phyloP scores from a whole-genome alignment of 2,329 filamentous ascomycete species.

The Cryphonectria radicalis region DNA sequence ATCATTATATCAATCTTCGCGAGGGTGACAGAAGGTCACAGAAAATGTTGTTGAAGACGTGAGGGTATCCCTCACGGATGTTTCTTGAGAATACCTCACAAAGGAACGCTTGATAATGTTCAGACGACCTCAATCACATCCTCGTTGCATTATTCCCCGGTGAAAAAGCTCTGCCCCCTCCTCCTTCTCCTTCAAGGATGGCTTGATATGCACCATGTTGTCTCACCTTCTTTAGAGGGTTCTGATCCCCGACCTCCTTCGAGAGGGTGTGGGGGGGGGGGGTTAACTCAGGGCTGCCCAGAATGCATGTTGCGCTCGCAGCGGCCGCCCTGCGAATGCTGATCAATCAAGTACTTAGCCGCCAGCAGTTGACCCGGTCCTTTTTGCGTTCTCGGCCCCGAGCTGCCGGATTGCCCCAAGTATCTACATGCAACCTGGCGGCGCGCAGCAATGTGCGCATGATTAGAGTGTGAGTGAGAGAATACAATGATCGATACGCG shows the following conservation, averaged over 20 bases:
- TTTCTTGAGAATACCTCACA: neutral
- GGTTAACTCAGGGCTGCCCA: neutral
- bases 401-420: neutral
- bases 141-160: neutral
- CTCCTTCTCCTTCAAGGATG: neutral
- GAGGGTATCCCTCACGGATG: neutral
- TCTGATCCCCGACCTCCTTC: neutral
- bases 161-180: neutral
- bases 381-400: neutral
- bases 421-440: neutral
- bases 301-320: neutral
- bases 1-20: neutral
- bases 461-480: neutral
- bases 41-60: neutral
- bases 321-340: neutral
- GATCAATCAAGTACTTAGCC: neutral
- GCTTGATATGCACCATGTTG: neutral
- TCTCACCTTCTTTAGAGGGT: neutral
- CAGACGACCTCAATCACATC: neutral
- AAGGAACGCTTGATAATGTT: neutral
- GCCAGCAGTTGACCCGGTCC: neutral
- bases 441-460: neutral
- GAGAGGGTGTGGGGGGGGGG: neutral
- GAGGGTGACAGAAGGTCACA: neutral
- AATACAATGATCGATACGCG: neutral